Evolutionary conservation across 2,329 filamentous ascomycete species (phyloP), one percentile per base, ranked within the genome.

Genomic region (Dothistroma pini): DNA sequence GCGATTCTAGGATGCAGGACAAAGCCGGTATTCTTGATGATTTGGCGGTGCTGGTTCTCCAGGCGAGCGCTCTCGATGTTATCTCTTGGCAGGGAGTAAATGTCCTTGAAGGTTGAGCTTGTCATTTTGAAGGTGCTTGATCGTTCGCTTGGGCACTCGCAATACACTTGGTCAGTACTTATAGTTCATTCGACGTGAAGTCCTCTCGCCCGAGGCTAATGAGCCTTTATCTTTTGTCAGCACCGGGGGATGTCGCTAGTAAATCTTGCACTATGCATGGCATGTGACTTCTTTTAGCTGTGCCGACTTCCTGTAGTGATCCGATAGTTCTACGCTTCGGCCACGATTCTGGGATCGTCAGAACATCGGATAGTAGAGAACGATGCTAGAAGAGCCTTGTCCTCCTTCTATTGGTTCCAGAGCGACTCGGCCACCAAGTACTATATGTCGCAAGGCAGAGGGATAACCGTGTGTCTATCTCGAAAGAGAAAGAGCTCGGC

Each of bases 11-110:
- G 67, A 44, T 69, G 64, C 4, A 68, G 52, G 9, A 64, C 14
- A 55, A 63, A 67, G 19, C 66, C 66, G 11, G 63, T 21, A n/a
- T 60, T 65, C 7, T 44, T 34, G 9, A 38, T 57, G 49, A 63
- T 63, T 7, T 63, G 31, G 8, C 31, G 29, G 53, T 68, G 64
- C 56, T 69, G 66, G 14, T 49, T 31, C 34, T 69, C 61, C 21
- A 69, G 58, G 14, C 67, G 59, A 21, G 35, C 19, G 48, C 60
- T 66, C 21, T 69, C 67, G 7, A 16, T 41, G 8, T 57, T 49
- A 54, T 68, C 60, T 47, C 67, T 64, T 22, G 67, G 63, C 5
- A 69, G 57, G 6, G 52, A 54, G 47, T 68, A 67, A 48, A 19
- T 51, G 38, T 58, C 57, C 1, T 44, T 32, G 38, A 58, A 58